A percentile compares a stretch with the other conserved stretches of the same genome.
Conservation (phyloP, 164 flowering plant genomes). For the Pachysandra terminalis region DNA sequence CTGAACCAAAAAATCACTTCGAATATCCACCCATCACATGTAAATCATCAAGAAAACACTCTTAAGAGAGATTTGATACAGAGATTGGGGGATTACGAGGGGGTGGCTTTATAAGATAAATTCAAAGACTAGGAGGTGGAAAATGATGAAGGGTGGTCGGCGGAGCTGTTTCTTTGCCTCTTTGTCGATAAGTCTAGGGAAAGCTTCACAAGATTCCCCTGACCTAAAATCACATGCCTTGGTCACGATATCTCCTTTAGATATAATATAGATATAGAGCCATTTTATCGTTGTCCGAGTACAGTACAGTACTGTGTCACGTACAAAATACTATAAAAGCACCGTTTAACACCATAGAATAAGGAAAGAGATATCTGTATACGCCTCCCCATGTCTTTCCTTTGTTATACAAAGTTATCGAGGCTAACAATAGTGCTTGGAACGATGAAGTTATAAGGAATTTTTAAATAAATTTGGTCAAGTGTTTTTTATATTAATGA, state of each 20-base stretch:
- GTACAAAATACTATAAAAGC: too few species aligned
- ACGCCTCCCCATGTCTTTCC: too few species aligned
- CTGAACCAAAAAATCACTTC: not conserved
- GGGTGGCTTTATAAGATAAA: not conserved
- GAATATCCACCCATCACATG: too few species aligned
- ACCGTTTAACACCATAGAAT: too few species aligned
- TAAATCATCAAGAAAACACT: too few species aligned
- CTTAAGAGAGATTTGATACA: not conserved
- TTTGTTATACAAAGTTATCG: too few species aligned
- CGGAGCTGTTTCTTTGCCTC: constrained; percentile 4
- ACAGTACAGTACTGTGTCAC: too few species aligned
- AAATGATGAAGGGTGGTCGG: constrained; percentile 2
- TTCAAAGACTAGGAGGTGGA: not conserved
- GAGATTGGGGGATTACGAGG: not conserved
- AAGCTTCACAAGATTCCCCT: constrained; percentile 9
- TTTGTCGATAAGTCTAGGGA: constrained; percentile 10
- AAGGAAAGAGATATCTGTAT: too few species aligned
- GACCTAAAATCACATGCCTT: not conserved
- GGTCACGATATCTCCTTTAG: not conserved
- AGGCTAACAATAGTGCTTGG: too few species aligned
- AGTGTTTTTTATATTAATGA: too few species aligned
- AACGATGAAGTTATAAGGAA: too few species aligned
- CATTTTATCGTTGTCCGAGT: not conserved
- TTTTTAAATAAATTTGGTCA: too few species aligned
- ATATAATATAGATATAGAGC: not conserved